Base-by-base conservation (phyloP, 306 rosid species). In the Begonia loranthoides region DNA sequence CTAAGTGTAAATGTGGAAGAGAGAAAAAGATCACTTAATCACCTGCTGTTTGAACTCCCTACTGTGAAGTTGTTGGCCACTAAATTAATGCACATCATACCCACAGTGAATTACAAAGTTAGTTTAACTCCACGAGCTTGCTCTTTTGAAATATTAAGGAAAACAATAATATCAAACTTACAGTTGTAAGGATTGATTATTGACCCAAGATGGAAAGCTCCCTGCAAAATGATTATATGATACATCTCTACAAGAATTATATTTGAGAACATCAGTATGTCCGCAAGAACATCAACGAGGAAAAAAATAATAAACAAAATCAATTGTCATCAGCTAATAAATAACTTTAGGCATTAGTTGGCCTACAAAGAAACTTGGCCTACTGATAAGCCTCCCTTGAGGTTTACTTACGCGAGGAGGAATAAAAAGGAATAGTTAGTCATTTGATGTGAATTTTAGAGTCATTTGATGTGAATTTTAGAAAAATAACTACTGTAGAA, bases 201-300 rank as follows among this genome's bases (percentile, higher is more conserved):
- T 75, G 57, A 67, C 73, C 97, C 97, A 88, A 51, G 93, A 63
- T 49, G 97, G 97, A 55, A 88, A 17, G 63, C 69, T 71, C 54
- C 97, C 97, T 3, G 68, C 41, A 59, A 84, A 67, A 59, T 70
- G 50, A 62, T 88, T 88, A 87, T 88, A 84, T 9, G 93, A 88
- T 54, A 84, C 49, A 72, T 88, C 97, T 66, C 97, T 88, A 80
- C 75, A 65, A 74, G 41, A 24, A 70, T 51, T n/a, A 39, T 19
- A 17, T 15, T 28, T 48, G 5, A 59, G n/a, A 13, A 44, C 12
- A 16, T 59, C 8, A 59, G 49, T 13, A 34, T 11, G 24, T 41
- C 14, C 34, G 17, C 17, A 2, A 60, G 17, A 61, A 51, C 22
- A 51, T 15, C n/a, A 14, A 16, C 17, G 17, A n/a, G 36, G 43